These are phyloP conservation scores for Articulospora tetracladia DNA, from an alignment of 495 filamentous ascomycete genomes.

Conservation along the genomic window DNA sequence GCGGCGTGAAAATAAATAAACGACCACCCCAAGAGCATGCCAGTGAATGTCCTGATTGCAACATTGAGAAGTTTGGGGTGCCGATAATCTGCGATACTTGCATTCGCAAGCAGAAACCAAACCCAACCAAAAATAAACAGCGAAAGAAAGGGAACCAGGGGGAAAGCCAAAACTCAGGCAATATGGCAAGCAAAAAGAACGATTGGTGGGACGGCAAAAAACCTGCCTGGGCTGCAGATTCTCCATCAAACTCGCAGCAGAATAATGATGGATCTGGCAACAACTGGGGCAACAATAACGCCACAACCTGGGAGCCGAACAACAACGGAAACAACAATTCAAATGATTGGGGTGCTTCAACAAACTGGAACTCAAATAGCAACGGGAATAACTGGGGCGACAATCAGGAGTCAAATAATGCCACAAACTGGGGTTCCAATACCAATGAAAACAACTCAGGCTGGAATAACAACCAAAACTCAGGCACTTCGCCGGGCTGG, in stretches of 20 bases:
- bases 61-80: neutral
- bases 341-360: neutral
- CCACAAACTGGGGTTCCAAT: slow-evolving; percentile 6
- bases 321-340: neutral
- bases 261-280: neutral
- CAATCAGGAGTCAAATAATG: slow-evolving; percentile 7
- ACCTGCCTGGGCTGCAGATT: too few species aligned
- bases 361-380: neutral
- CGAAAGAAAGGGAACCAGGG: neutral
- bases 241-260: neutral
- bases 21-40: neutral
- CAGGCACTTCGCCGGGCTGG: neutral
- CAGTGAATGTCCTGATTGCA: neutral
- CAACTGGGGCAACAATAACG: neutral
- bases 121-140: neutral
- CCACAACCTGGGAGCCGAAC: neutral
- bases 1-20: neutral
- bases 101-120: neutral
- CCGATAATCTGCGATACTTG: neutral
- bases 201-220: neutral
- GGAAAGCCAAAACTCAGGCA: neutral
- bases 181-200: neutral
- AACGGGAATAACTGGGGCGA: neutral
- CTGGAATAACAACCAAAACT: neutral
- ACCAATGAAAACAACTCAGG: slow-evolving; percentile 9